Base-by-base conservation (phyloP, 2,329 filamentous ascomycete species). In the Penicillium sp. region DNA sequence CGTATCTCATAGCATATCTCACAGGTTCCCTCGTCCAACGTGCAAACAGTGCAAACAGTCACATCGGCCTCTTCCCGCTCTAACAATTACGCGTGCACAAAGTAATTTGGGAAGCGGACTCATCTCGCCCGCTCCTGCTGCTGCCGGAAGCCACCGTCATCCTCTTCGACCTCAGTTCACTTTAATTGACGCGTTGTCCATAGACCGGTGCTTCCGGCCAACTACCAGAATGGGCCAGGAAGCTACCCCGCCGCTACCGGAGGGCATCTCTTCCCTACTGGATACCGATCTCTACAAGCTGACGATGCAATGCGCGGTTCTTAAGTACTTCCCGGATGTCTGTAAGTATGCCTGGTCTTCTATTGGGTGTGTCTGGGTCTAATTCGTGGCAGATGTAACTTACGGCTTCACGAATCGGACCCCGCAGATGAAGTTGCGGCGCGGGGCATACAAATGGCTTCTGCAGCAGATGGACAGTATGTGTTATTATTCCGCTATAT, bases 331-430 rank as follows among this genome's bases (percentile, higher is more conserved):
- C 72, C 87, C 87, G 30, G 80, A 92, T 52, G 76, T 78, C 51
- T 61, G 76, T 79, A 60, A 67, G 74, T 68, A 38, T n/a, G 0
- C 13, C 1, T n/a, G 18, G 14, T 2, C 20, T 20, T 22, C 9
- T 22, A 5, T 2, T 28, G 28, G 20, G 11, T 10, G n/a, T 24
- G n/a, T 22, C 1, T 43, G n/a, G 16, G 22, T 22, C 54, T 56
- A 18, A 66, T 30, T 11, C 41, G 7, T 45, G 33, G 20, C 44
- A 63, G 82, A 86, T 40, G 94, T 97, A 52, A 91, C 89, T 2
- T 99, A 97, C 69, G 85, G 88, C 53, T 96, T 95, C 75, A 97
- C 91, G 46, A 99, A 99, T 70, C 88, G 94, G 45, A 99, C 94
- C 1, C 90, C 90, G 7, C 85, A 96, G 55, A 95, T 96, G 84